These are phyloP conservation scores for Sparassis latifolia DNA, from an alignment of 1,284 basidiomycete species.

Conservation along the genomic window DNA sequence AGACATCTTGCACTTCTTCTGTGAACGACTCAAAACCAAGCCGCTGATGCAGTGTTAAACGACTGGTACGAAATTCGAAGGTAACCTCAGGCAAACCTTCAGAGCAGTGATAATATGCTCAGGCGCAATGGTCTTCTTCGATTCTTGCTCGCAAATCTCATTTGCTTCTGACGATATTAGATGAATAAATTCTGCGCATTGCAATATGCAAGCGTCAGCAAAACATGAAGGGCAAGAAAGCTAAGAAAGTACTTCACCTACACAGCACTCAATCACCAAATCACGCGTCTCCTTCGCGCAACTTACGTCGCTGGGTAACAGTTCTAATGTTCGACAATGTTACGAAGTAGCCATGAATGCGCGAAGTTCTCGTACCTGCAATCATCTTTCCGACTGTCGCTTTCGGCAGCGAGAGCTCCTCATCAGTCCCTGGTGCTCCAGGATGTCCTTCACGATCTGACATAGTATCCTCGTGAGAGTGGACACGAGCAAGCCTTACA, in stretches of 20 bases:
- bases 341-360: constrained; percentile 1
- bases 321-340: constrained; percentile 46
- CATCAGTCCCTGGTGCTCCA: constrained; percentile 59
- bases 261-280: constrained; percentile 95
- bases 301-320: constrained; percentile 84
- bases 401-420: constrained; percentile 93
- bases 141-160: constrained; percentile 95
- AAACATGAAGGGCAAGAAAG: constrained; percentile 7
- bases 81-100: constrained; percentile 47
- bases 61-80: not conserved
- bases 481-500: too few relatives aligned
- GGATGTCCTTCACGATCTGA: constrained; percentile 80
- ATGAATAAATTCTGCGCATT: constrained; percentile 88
- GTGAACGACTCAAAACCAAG: constrained; percentile 89
- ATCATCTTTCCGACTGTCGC: constrained; percentile 98
- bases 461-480: constrained; percentile 38
- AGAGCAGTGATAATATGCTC: constrained; percentile 94
- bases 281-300: constrained; percentile 96
- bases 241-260: constrained; percentile 57
- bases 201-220: constrained; percentile 7
- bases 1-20: constrained; percentile 84
- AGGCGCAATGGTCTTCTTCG: constrained; percentile 99
- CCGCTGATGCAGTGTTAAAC: constrained; percentile 38
- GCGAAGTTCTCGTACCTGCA: constrained; percentile 50
- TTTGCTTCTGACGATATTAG: constrained; percentile 97